phyloP scores from a whole-genome alignment of 2,329 filamentous ascomycete species.

The Cercospora sp. region DNA sequence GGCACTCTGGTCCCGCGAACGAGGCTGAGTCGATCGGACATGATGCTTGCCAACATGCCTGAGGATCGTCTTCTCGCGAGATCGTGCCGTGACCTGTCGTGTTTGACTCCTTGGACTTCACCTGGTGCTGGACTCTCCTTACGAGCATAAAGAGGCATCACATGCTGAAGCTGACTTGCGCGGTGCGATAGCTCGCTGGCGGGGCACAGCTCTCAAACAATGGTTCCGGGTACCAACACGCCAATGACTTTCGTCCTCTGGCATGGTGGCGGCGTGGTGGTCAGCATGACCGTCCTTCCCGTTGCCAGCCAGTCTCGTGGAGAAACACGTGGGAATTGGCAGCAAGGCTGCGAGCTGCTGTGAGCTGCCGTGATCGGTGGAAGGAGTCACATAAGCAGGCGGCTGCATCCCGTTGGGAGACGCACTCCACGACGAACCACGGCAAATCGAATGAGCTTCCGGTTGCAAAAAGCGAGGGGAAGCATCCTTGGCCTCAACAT shows the following conservation, averaged over 20 bases:
- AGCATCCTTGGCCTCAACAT: background rate
- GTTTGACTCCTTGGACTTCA: background rate
- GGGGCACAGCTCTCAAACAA: background rate
- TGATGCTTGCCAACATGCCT: slow-evolving; percentile 15
- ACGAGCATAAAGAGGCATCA: background rate
- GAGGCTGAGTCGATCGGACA: slow-evolving; percentile 15
- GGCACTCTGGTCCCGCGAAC: background rate
- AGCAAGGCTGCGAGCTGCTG: background rate
- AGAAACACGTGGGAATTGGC: slow-evolving; percentile 3
- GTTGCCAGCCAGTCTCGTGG: background rate
- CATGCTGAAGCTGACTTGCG: background rate
- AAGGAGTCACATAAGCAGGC: background rate
- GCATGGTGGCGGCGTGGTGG: background rate
- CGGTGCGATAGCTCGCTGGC: background rate
- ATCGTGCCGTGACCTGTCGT: background rate
- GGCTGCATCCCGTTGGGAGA: background rate
- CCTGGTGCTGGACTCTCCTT: background rate
- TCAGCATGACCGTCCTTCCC: background rate
- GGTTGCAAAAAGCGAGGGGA: background rate
- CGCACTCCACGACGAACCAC: background rate
- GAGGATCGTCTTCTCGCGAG: slow-evolving; percentile 10
- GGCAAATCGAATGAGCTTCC: background rate
- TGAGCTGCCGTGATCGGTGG: background rate
- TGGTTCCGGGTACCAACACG: background rate
- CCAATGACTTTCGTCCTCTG: background rate